phyloP scores from a whole-genome alignment of 495 filamentous ascomycete genomes.

The Penicillium crystallinum region DNA sequence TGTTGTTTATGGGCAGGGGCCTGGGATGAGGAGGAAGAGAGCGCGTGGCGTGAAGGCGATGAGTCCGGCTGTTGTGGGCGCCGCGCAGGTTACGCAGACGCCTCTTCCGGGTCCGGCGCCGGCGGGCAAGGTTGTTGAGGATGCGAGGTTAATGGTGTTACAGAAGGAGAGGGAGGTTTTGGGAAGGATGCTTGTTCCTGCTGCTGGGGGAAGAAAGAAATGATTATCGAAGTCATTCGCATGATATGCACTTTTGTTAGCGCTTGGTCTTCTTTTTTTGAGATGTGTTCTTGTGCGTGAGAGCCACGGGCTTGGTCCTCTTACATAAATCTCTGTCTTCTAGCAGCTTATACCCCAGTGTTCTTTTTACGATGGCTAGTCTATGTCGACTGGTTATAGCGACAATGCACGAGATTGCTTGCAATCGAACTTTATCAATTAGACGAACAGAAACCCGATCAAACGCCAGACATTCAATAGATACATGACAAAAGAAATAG shows the following conservation, averaged over 20 bases:
- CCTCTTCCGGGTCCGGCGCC: conserved; percentile 20
- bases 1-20: conserved; percentile 40
- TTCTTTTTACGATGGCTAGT: background rate
- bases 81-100: conserved; percentile 15
- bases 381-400: background rate
- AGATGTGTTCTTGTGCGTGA: background rate
- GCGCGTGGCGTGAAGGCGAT: conserved; percentile 18
- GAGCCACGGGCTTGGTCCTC: background rate
- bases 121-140: conserved; percentile 38
- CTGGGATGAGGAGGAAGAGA: conserved; percentile 32
- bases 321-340: background rate
- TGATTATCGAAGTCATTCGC: conserved; percentile 6
- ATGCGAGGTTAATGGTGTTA: conserved; percentile 43
- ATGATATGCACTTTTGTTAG: background rate
- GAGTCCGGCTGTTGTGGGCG: conserved; percentile 20
- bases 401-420: background rate
- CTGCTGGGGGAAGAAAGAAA: conserved; percentile 26
- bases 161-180: conserved; percentile 42
- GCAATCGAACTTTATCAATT: background rate
- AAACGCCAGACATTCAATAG: conserved; percentile 12
- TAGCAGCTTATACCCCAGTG: conserved; percentile 3
- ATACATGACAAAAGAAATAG: conserved; percentile 12
- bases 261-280: background rate
- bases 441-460: background rate
- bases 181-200: conserved; percentile 33